Evolutionary conservation across 306 rosid species (phyloP).

Genomic region (Mucuna pruriens): DNA sequence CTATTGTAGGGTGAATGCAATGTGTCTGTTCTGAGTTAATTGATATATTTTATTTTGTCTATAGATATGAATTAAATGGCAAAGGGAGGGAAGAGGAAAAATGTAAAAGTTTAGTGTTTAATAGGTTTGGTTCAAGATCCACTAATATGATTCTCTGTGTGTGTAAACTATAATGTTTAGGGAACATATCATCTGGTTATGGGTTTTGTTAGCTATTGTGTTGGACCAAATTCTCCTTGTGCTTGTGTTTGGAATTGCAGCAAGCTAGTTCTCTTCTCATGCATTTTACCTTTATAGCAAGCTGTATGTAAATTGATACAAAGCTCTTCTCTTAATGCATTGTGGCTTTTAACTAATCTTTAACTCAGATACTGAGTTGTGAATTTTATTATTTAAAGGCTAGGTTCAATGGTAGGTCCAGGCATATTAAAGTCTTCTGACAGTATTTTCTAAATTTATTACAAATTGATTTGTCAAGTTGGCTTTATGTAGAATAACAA

Average conservation of each 20-base stretch:
- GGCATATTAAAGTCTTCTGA: no score
- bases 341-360: neutral
- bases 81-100: neutral
- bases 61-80: neutral
- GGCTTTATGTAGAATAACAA: neutral
- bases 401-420: no score
- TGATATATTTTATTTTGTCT: neutral
- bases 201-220: no score
- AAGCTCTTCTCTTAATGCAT: no score
- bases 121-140: constrained; percentile 2
- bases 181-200: neutral
- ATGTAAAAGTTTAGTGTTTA: neutral
- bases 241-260: neutral
- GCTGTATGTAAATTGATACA: no score
- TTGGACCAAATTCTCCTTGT: no score
- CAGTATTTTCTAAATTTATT: neutral
- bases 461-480: neutral
- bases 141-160: neutral
- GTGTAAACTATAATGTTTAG: neutral
- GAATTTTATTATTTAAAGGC: no score
- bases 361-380: no score
- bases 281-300: neutral
- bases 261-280: neutral
- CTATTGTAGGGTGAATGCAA: neutral
- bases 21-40: neutral